Evolutionary conservation across 2,329 filamentous ascomycete genomes (phyloP), one percentile per base, ranked within the genome.

Genomic region (Talaromyces sp.): DNA sequence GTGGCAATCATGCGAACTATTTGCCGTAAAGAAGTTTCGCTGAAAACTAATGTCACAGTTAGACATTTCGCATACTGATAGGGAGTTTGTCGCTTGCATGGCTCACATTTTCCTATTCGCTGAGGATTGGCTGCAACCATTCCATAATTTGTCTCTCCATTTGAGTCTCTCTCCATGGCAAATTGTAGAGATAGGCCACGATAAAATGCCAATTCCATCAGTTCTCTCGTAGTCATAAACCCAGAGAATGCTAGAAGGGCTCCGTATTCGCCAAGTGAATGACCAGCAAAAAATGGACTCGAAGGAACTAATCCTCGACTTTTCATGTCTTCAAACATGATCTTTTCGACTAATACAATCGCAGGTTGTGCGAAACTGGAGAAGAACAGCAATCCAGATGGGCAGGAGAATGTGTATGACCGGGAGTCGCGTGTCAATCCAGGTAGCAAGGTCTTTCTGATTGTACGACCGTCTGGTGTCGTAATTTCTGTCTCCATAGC

Each of bases 71-170:
- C 13, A 33, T 14, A n/a, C 3, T 10, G n/a, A n/a, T 31, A 31
- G 6, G 8, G 47, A 52, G 24, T 24, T 16, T 13, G 10, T 13
- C 3, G 14, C 22, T 43, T 58, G 35, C 22, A 11, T 41, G 37
- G 10, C 37, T 27, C 27, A 58, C 81, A 99, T 95, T 81, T 96
- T 97, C 86, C 99, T 99, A 99, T 97, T 69, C 95, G 90, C 84
- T 93, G 96, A 39, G 95, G 95, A 84, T 99, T 99, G 79, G 98
- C 93, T 64, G 95, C 95, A 79, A 94, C 97, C 95, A 99, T 99
- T 68, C 91, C 93, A 85, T 98, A 99, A 85, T 97, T 98, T 69
- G 87, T 84, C 65, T 89, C 93, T 77, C 98, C 95, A 31, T 58
- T 43, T 11, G 37, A 39, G 33, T 58, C 56, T 76, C 95, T 92